Base-by-base conservation (phyloP, 2,329 filamentous ascomycete species). In the Epicoccum nigrum region DNA sequence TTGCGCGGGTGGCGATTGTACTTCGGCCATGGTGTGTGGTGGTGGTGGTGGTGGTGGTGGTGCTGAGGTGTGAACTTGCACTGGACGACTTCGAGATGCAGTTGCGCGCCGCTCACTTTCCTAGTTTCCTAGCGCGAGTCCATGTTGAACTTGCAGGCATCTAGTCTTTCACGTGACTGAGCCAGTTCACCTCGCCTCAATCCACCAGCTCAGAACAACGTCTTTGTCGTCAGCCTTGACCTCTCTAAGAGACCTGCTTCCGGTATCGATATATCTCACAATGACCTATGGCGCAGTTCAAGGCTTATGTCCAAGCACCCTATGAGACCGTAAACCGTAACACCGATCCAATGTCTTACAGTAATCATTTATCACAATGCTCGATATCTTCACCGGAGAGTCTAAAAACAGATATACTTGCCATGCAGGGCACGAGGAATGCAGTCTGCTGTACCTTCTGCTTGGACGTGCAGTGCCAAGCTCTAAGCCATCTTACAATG, bases 1-100 rank as follows among this genome's bases (percentile, higher is more conserved):
- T 41, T 63, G 55, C 17, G 59, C 54, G 17, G 66, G 58, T 31
- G 60, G 61, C 17, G 65, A 60, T 46, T 69, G 60, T 53, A 66
- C 62, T 58, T 69, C 66, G 35, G 64, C 58, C 67, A 70, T 70
- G 50, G 35, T 62, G 62, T 61, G 44, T 45, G 25, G 34, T 6
- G 6, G 23, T 9, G 44, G 33, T 37, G 34, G 44, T 46, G 25
- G 5, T 7, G 28, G 43, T 38, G 28, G 13, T 21, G 2, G 21
- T 15, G 27, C 6, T 16, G 27, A 15, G 27, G 28, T 6, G 12
- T n/a, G n/a, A n/a, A n/a, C n/a, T n/a, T n/a, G n/a, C n/a, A n/a
- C 23, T 25, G 23, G 23, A 3, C 23, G 27, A 47, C 23, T 37
- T 32, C 23, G 43, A 37, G 37, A 34, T 51, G 42, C 41, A 15